phyloP scores from a whole-genome alignment of 192 early-diverging fungal species.

The Mortierella claussenii region DNA sequence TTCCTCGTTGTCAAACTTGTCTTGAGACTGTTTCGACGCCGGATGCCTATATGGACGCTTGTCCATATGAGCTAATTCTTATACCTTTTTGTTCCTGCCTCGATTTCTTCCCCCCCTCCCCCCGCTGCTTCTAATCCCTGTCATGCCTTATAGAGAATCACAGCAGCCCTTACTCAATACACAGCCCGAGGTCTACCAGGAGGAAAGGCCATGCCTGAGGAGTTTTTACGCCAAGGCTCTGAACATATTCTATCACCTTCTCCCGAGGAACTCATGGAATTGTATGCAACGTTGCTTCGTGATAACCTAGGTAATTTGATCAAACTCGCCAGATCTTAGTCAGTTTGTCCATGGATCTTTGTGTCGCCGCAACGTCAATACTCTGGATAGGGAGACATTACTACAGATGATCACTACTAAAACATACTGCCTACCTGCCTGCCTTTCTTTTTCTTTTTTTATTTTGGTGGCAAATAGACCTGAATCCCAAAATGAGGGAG shows the following conservation, averaged over 20 bases:
- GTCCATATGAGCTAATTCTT: no score
- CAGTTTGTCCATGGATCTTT: no score
- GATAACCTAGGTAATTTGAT: conserved; percentile 40
- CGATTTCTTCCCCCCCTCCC: neutral
- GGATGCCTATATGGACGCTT: no score
- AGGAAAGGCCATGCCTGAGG: conserved; percentile 40
- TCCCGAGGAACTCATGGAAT: conserved; percentile 51
- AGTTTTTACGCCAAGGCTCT: conserved; percentile 38
- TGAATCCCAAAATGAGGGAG: conserved; percentile 48
- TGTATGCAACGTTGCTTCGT: conserved; percentile 43
- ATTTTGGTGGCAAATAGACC: conserved; percentile 13
- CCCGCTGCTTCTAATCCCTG: neutral
- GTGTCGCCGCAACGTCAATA: no score
- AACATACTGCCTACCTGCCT: no score
- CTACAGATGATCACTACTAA: no score
- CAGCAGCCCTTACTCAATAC: conserved; percentile 40
- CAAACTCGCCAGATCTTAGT: no score
- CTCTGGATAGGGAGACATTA: no score
- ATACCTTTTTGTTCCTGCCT: neutral
- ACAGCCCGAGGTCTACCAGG: conserved; percentile 38
- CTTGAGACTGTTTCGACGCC: no score
- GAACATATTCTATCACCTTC: conserved; percentile 38
- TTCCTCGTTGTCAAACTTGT: no score
- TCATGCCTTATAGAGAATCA: conserved; percentile 37
- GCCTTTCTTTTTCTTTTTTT: neutral